Evolutionary conservation across 2,329 filamentous ascomycete genomes (phyloP).

Genomic region (Stromatinia cepivora): DNA sequence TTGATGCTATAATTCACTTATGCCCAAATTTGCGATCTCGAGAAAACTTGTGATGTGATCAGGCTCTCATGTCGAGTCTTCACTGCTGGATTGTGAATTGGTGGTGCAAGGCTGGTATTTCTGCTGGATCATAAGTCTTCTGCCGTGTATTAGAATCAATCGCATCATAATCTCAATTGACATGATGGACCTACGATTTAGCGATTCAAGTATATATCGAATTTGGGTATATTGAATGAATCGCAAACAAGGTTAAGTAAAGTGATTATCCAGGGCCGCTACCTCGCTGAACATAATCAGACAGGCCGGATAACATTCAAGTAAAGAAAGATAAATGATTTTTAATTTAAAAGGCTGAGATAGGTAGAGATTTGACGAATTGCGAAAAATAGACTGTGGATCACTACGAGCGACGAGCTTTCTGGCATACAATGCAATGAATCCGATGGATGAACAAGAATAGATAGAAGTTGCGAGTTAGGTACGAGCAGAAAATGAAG

Average conservation of each 20-base stretch:
- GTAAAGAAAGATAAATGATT: slow-evolving; percentile 7
- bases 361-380: neutral
- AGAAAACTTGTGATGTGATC: slow-evolving; percentile 27
- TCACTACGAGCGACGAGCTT: neutral
- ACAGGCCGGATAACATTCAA: slow-evolving; percentile 17
- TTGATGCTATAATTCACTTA: slow-evolving; percentile 5
- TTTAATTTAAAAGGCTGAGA: neutral
- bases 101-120: slow-evolving; percentile 26
- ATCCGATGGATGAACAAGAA: neutral
- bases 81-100: slow-evolving; percentile 19
- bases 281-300: slow-evolving; percentile 24
- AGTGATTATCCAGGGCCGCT: slow-evolving; percentile 20
- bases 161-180: slow-evolving; percentile 9
- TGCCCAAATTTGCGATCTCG: slow-evolving; percentile 24
- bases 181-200: slow-evolving; percentile 17
- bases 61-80: slow-evolving; percentile 36
- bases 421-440: slow-evolving; percentile 3
- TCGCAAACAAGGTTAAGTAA: slow-evolving; percentile 2
- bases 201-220: slow-evolving; percentile 16
- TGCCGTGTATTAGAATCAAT: slow-evolving; percentile 24
- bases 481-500: slow-evolving; percentile 12
- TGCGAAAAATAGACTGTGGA: neutral
- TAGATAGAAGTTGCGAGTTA: neutral
- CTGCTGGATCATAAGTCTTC: slow-evolving; percentile 29
- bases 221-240: slow-evolving; percentile 5